Evolutionary conservation across 78 protist genomes (phyloP), one percentile per base, ranked within the genome.

Genomic region (Cavenderia fasciculata): DNA sequence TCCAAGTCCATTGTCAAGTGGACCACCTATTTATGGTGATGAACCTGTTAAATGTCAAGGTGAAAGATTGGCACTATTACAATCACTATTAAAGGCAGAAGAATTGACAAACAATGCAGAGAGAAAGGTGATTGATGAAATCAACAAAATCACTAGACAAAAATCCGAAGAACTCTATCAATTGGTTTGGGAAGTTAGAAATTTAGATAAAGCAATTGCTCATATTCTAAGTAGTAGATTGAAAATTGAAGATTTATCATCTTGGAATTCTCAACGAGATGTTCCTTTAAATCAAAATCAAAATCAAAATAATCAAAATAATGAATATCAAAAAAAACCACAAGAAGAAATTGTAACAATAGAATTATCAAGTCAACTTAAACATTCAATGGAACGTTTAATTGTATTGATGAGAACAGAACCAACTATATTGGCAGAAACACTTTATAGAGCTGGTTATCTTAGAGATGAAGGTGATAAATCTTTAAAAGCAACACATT

Each of bases 161-260:
- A 77, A 52, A 51, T 77, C 87, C 19, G 59, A 77, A 38, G 87
- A 77, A 40, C 40, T 77, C 25, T 77, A 77, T 77, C 87, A 77
- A 38, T 77, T 63, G 44, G 76, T 77, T 51, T 77, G 87, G 87
- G 87, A 77, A 63, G 87, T 77, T 43, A 43, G 87, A 43, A 59
- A 77, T 43, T 47, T 77, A 1, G 87, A 77, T 43, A 77, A 77
- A 51, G 71, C 87, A 38, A 77, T 77, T 51, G 74, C 87, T 25
- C 56, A 43, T 31, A 51, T 77, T 16, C 59, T 77, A 36, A 77
- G 70, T 21, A 77, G 63, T 51, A 43, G 61, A 63, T 46, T 77
- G 33, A 27, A 43, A 4, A 47, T 77, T 36, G 40, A 73, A 16
- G 87, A 77, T 51, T n/a, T 77, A 11, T 46, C 57, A 18, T 51